Percentiles rank a stretch among this genome's conserved stretches.
These are phyloP conservation scores for Acidiella bohemica DNA, from an alignment of 495 filamentous ascomycete species.

Conservation along the genomic window DNA sequence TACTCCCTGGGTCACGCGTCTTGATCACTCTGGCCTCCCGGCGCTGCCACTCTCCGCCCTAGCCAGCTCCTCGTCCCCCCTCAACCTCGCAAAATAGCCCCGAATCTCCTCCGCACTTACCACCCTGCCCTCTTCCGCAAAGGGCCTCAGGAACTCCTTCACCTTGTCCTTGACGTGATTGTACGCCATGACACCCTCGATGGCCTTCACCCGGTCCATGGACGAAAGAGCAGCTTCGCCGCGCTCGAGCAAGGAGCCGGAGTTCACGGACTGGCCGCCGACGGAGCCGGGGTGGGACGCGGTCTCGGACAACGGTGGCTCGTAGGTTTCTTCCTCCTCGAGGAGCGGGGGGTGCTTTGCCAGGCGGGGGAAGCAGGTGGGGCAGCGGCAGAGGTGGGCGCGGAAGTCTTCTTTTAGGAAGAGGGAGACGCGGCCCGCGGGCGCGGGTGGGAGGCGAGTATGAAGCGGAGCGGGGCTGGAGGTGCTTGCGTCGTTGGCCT, in stretches of 20 bases:
- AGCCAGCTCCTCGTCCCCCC: conserved; percentile 79
- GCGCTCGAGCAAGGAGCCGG: conserved; percentile 66
- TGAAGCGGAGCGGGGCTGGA: conserved; percentile 30
- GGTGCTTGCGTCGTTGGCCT: conserved; percentile 1
- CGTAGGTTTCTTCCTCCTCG: conserved; percentile 86
- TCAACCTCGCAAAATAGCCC: conserved; percentile 80
- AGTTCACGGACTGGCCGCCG: conserved; percentile 40
- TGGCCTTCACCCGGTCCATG: conserved; percentile 80
- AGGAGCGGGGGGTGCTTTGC: conserved; percentile 59
- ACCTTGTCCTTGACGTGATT: conserved; percentile 89
- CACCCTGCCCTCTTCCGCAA: conserved; percentile 73
- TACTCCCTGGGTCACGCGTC: too few species aligned
- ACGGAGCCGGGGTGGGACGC: conserved; percentile 25
- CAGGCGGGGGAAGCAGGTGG: conserved; percentile 62
- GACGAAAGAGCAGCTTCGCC: conserved; percentile 82
- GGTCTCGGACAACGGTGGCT: conserved; percentile 65
- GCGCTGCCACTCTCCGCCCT: too few species aligned
- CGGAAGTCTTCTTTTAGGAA: conserved; percentile 70
- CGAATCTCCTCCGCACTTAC: conserved; percentile 94
- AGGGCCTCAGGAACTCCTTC: conserved; percentile 81
- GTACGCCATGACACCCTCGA: conserved; percentile 95
- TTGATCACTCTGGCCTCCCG: too few species aligned
- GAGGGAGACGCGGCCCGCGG: conserved; percentile 52
- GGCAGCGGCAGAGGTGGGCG: conserved; percentile 61
- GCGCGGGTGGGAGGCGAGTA: conserved; percentile 37